Evolutionary conservation across 352 stramenopile genomes (phyloP).

Genomic region (Globisporangium carolinianum): DNA sequence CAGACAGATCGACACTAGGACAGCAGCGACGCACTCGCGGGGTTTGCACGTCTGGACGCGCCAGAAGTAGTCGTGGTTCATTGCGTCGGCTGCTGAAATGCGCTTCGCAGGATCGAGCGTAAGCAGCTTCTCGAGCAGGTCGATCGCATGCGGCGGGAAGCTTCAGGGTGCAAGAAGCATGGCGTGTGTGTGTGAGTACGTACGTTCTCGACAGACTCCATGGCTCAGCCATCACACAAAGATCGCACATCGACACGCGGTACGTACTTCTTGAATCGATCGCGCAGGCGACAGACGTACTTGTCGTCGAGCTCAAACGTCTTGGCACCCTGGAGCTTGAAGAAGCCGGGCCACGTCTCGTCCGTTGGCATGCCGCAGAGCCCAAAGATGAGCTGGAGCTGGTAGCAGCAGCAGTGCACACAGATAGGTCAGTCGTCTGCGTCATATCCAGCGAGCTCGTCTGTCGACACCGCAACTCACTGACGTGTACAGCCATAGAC

Average conservation of each 20-base stretch:
- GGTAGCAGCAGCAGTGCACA: slow-evolving; percentile 6
- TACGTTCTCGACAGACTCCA: too few species aligned
- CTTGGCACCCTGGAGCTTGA: slow-evolving; percentile 64
- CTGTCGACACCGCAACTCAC: too few species aligned
- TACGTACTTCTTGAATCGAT: slow-evolving; percentile 76
- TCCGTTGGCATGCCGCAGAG: slow-evolving; percentile 69
- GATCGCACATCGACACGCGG: too few species aligned
- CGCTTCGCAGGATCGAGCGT: slow-evolving; percentile 92
- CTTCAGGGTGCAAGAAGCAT: slow-evolving; percentile 17
- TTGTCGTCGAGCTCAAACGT: slow-evolving; percentile 70
- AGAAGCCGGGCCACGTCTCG: slow-evolving; percentile 75
- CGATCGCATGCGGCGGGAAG: slow-evolving; percentile 71
- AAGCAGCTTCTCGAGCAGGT: slow-evolving; percentile 92
- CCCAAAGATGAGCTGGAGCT: slow-evolving; percentile 79
- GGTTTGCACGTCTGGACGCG: slow-evolving; percentile 80
- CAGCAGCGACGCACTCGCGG: slow-evolving; percentile 46
- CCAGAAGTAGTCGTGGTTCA: slow-evolving; percentile 97
- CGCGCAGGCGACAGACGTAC: slow-evolving; percentile 59
- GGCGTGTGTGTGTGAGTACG: neutral
- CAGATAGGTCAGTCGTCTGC: neutral
- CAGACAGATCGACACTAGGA: neutral
- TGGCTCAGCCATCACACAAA: too few species aligned
- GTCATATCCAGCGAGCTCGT: too few species aligned
- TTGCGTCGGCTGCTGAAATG: slow-evolving; percentile 91
- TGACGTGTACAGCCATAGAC: neutral